Base-by-base conservation (phyloP, 192 early-diverging fungal species). In the Coemansia sp. region DNA sequence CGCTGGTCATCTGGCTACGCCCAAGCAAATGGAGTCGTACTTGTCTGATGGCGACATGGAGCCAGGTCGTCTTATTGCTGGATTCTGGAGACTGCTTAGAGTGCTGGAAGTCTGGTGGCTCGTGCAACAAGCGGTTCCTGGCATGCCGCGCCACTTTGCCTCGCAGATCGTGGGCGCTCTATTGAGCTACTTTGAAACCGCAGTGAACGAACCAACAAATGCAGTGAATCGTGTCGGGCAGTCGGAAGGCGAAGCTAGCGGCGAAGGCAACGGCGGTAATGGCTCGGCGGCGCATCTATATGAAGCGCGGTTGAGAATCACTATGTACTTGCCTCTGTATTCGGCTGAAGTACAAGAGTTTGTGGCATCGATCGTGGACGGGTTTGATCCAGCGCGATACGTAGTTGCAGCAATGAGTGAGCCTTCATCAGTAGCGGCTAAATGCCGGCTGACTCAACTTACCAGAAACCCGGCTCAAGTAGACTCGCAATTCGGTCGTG, bases 91-190 rank as follows among this genome's bases (percentile, higher is more conserved):
- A 36, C 72, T 84, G 5, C 50, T 76, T 9, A 67, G 82, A 5
- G 71, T 70, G 15, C 48, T 79, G 4, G 82, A 79, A 37, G 67
- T 76, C 4, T 76, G 74, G 73, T 73, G 68, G 77, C 77, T 84
- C 23, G 53, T 67, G 7, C 70, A 67, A 8, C 74, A 76, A 46
- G 73, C 74, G 6, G 82, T 57, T 12, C 82, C 82, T 0, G 72
- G 70, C 10, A 44, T 84, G 66, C 77, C 82, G 15, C 70, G 69
- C 12, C 69, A 75, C 50, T 68, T 71, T 58, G 46, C 61, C 19
- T 62, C 57, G 57, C 82, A 84, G 53, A 37, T 67, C 3, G 60
- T 79, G 12, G 63, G 34, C 11, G 58, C 71, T 10, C 37, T 76
- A 38, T 37, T 84, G 27, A 62, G 68, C 1, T 42, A 68, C 11